Base-by-base conservation (phyloP, 2,329 filamentous ascomycete genomes). In the Hypoxylon sp. region DNA sequence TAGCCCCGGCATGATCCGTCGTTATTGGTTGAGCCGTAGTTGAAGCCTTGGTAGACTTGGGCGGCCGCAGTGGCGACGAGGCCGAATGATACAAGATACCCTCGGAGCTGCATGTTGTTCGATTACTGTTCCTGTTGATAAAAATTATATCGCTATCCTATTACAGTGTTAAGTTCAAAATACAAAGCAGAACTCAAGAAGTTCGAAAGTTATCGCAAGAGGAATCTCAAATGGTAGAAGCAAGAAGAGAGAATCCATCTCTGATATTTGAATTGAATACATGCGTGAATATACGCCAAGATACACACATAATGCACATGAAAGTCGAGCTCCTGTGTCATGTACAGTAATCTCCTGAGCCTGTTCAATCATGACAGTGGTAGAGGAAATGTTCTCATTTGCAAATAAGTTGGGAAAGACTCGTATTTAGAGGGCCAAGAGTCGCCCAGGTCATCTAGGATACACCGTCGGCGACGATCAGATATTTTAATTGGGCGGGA, bases 21-120 rank as follows among this genome's bases (percentile, higher is more conserved):
- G 38, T 73, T 70, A 69, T 80, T 78, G 46, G 74, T 78, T 32
- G 79, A 69, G 69, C 81, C 82, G 73, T 84, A 84, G 79, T 82
- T 84, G 79, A 85, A 84, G 68, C 83, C 83, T 57, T 71, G 71
- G 11, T 72, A 43, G 9, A 51, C 58, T 51, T 73, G 69, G 34
- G 75, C 69, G 9, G 67, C 28, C 17, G 66, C 70, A 11, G 61
- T 57, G 6, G 62, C 58, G 10, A 63, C 66, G 17, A 71, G 19
- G 60, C 69, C 63, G 10, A 75, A 65, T 3, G 65, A 46, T 32
- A 60, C 48, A 49, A 75, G 30, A n/a, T 43, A 23, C 19, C 46
- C 58, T 60, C 51, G 59, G 36, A 72, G 50, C 21, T 72, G 66
- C 74, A 75, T 75, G 32, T 48, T 75, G 25, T 48, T 65, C 50